A percentile compares a stretch with the other conserved stretches of the same genome.
phyloP scores from a whole-genome alignment of 352 stramenopile genomes.

The Nothophytophthora sp. region DNA sequence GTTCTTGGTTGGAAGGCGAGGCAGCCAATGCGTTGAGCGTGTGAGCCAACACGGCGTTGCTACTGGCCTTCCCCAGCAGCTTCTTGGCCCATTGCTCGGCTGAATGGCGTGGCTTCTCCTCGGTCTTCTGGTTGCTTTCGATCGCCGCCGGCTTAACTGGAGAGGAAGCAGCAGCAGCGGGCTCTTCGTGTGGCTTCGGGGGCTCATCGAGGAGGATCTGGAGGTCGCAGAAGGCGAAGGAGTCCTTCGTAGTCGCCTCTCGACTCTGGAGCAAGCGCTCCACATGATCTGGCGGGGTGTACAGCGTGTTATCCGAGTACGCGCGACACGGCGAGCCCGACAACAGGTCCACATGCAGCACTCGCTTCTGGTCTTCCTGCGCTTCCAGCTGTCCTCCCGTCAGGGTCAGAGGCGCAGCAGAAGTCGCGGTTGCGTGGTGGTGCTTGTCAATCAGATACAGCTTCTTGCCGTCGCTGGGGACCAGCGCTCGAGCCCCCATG shows the following conservation, averaged over 20 bases:
- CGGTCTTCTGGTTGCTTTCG: constrained; percentile 18
- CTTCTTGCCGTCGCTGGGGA: constrained; percentile 78
- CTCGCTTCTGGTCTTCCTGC: constrained; percentile 21
- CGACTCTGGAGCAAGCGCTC: constrained; percentile 22
- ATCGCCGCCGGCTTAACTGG: constrained; percentile 10
- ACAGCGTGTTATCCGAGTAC: constrained; percentile 78
- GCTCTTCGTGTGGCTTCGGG: not conserved
- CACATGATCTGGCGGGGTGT: constrained; percentile 53
- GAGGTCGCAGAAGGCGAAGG: constrained; percentile 71
- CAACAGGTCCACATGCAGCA: constrained; percentile 73
- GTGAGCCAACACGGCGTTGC: constrained; percentile 55
- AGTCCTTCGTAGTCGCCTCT: constrained; percentile 40
- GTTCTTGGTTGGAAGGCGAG: constrained; percentile 9
- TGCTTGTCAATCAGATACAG: constrained; percentile 73
- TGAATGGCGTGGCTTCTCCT: constrained; percentile 16
- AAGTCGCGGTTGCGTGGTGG: constrained; percentile 32
- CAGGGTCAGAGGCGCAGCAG: constrained; percentile 19
- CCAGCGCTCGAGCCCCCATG: constrained; percentile 60
- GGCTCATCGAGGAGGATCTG: constrained; percentile 36
- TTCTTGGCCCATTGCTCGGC: constrained; percentile 65
- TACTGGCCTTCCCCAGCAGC: constrained; percentile 55
- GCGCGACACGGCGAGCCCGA: constrained; percentile 60
- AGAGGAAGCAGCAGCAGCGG: constrained; percentile 7
- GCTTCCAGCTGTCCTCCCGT: constrained; percentile 10
- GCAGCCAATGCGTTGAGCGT: constrained; percentile 62